Evolutionary conservation across 768 basidiomycete genomes (phyloP).

Genomic region (Collybia nuda): DNA sequence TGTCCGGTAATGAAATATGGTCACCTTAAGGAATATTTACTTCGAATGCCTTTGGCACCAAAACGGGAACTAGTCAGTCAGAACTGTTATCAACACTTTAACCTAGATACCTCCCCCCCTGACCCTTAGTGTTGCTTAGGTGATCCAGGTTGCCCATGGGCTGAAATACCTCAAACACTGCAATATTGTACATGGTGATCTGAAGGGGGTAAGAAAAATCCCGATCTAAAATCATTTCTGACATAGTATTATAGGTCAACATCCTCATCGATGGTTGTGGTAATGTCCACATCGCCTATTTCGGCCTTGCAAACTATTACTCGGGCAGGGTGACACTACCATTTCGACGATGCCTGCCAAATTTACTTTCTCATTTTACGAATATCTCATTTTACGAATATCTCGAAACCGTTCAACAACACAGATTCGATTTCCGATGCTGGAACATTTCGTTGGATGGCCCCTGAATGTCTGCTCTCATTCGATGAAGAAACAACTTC

Average conservation of each 20-base stretch:
- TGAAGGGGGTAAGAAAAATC: constrained; percentile 28
- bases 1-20: constrained; percentile 30
- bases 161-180: constrained; percentile 23
- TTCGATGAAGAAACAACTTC: constrained; percentile 7
- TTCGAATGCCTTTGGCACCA: constrained; percentile 1
- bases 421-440: constrained; percentile 6
- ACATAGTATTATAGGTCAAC: constrained; percentile 4
- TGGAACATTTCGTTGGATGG: constrained; percentile 29
- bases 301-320: constrained; percentile 9
- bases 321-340: neutral
- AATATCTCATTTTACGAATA: no score
- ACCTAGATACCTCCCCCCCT: no score
- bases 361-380: no score
- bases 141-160: constrained; percentile 25
- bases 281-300: constrained; percentile 10
- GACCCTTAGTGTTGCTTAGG: no score
- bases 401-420: no score
- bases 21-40: constrained; percentile 17
- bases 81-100: neutral
- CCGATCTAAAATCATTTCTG: neutral
- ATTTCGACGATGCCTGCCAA: neutral
- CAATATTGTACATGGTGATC: constrained; percentile 36
- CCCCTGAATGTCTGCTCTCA: constrained; percentile 22
- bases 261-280: constrained; percentile 11
- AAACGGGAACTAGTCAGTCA: constrained; percentile 11